These are phyloP conservation scores for Lactifluus volemus DNA, from an alignment of 768 basidiomycete species.

Conservation along the genomic window DNA sequence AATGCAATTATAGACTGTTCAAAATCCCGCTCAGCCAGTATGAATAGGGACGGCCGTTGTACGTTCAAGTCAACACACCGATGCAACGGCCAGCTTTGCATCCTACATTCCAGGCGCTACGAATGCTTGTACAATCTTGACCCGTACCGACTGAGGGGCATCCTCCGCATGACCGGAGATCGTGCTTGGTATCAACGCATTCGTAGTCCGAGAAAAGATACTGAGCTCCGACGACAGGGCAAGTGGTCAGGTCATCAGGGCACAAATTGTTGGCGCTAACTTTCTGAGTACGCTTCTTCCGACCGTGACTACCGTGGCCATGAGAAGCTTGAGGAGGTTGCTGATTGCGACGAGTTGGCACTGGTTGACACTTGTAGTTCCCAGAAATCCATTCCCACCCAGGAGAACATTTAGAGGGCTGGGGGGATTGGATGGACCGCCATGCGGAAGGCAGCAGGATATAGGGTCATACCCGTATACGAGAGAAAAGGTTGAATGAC, in stretches of 20 bases:
- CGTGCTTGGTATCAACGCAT: constrained; percentile 52
- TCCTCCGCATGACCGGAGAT: constrained; percentile 71
- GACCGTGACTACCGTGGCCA: constrained; percentile 11
- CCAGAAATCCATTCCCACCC: constrained; percentile 38
- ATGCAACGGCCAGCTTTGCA: constrained; percentile 49
- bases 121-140: constrained; percentile 62
- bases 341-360: constrained; percentile 29
- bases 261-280: constrained; percentile 38
- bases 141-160: constrained; percentile 56
- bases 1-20: constrained; percentile 45
- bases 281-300: constrained; percentile 27
- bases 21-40: constrained; percentile 1
- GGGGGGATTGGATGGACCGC: constrained; percentile 35
- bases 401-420: constrained; percentile 37
- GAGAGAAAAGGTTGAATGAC: neutral
- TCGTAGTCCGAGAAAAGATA: constrained; percentile 39
- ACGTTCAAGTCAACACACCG: constrained; percentile 37
- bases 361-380: constrained; percentile 31
- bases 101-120: constrained; percentile 59
- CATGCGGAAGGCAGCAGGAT: constrained; percentile 36
- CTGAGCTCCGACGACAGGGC: constrained; percentile 39
- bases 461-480: constrained; percentile 26
- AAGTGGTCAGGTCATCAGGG: constrained; percentile 46
- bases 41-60: neutral
- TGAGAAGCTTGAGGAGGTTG: constrained; percentile 32